Percentiles rank a stretch among this genome's conserved stretches.
These are phyloP conservation scores for Talaromyces thailandensis DNA, from an alignment of 495 filamentous ascomycete genomes.

Conservation along the genomic window DNA sequence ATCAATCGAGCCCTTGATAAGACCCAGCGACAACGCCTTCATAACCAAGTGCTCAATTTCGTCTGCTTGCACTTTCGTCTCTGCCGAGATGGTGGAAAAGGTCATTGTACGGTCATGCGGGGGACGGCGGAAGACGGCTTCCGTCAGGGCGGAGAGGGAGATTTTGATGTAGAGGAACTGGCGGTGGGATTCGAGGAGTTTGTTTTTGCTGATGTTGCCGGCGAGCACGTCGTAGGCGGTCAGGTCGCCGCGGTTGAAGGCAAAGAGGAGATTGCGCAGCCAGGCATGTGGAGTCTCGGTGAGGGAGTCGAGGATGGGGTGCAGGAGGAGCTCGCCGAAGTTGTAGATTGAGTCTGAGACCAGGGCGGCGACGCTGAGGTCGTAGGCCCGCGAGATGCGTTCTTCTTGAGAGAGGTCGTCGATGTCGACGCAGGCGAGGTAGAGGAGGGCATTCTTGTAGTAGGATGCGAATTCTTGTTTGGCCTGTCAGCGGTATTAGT, in stretches of 20 bases:
- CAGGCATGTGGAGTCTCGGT: slow-evolving; percentile 57
- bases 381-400: slow-evolving; percentile 74
- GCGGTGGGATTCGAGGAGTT: slow-evolving; percentile 69
- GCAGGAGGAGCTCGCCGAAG: slow-evolving; percentile 95
- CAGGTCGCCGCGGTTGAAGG: slow-evolving; percentile 94
- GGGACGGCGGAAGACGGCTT: slow-evolving; percentile 91
- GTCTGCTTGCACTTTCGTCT: slow-evolving; percentile 82
- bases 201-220: slow-evolving; percentile 65
- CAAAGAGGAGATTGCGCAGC: slow-evolving; percentile 89
- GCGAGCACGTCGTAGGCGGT: slow-evolving; percentile 74
- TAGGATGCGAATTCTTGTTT: slow-evolving; percentile 89
- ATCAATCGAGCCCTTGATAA: slow-evolving; percentile 88
- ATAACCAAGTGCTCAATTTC: slow-evolving; percentile 98
- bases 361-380: slow-evolving; percentile 84
- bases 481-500: slow-evolving; percentile 34
- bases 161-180: slow-evolving; percentile 94
- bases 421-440: slow-evolving; percentile 92
- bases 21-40: slow-evolving; percentile 90
- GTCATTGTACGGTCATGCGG: slow-evolving; percentile 92
- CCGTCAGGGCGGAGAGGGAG: slow-evolving; percentile 87
- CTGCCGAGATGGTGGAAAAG: slow-evolving; percentile 75
- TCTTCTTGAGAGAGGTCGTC: slow-evolving; percentile 61
- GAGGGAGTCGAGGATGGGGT: slow-evolving; percentile 88
- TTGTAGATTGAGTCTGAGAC: slow-evolving; percentile 96
- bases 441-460: slow-evolving; percentile 95